These are phyloP conservation scores for Suillus subluteus DNA, from an alignment of 768 basidiomycete species.

Conservation along the genomic window DNA sequence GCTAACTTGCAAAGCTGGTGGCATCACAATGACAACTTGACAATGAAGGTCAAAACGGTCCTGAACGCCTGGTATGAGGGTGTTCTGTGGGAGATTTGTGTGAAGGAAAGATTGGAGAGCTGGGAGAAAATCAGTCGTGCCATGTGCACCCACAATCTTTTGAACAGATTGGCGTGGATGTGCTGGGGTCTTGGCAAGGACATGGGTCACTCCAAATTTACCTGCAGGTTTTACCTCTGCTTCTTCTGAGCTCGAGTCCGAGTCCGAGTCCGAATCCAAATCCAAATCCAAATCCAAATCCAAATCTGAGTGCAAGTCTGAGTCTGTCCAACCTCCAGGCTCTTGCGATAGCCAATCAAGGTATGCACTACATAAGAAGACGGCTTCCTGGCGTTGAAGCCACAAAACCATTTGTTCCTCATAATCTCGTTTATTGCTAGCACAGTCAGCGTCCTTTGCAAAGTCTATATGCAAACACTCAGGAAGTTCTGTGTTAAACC, in stretches of 20 bases:
- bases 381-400: slow-evolving; percentile 22
- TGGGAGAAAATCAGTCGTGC: slow-evolving; percentile 14
- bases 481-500: too few relatives aligned
- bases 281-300: background rate
- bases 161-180: slow-evolving; percentile 1
- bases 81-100: background rate
- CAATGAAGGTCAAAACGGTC: slow-evolving; percentile 9
- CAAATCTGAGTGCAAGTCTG: background rate
- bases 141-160: slow-evolving; percentile 1
- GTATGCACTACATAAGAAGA: too few relatives aligned
- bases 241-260: background rate
- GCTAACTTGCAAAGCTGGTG: background rate
- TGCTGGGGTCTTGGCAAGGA: slow-evolving; percentile 10
- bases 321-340: too few relatives aligned
- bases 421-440: slow-evolving; percentile 33
- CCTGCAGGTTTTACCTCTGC: background rate
- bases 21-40: slow-evolving; percentile 7
- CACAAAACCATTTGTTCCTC: slow-evolving; percentile 43
- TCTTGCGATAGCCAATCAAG: too few relatives aligned
- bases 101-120: slow-evolving; percentile 2
- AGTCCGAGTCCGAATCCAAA: background rate
- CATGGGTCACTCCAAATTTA: background rate
- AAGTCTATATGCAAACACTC: too few relatives aligned
- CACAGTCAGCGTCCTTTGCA: slow-evolving; percentile 37
- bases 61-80: background rate